Percentiles rank a stretch among this genome's conserved stretches.
phyloP scores from a whole-genome alignment of 2,329 filamentous ascomycete genomes.

The Xylaria sp. region DNA sequence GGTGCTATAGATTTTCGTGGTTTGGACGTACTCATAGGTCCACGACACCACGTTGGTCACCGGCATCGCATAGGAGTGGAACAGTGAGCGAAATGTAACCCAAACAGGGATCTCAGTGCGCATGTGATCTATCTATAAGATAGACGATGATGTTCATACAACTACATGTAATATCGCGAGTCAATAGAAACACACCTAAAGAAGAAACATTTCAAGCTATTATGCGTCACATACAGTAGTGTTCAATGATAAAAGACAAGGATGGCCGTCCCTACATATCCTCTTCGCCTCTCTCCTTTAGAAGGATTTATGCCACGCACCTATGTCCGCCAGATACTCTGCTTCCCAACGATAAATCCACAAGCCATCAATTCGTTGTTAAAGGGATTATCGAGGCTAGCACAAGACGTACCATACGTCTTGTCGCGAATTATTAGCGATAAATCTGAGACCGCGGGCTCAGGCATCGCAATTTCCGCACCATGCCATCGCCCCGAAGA shows the following conservation, averaged over 20 bases:
- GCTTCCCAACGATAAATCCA: conserved; percentile 34
- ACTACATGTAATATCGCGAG: too few relatives aligned
- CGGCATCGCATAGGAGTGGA: too few relatives aligned
- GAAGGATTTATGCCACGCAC: conserved; percentile 39
- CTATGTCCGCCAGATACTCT: conserved; percentile 39
- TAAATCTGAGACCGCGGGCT: conserved; percentile 7
- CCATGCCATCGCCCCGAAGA: conserved; percentile 30
- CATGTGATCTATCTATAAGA: too few relatives aligned
- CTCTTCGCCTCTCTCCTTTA: conserved; percentile 33
- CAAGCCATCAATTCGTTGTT: conserved; percentile 20
- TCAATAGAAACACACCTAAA: too few relatives aligned
- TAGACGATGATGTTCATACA: too few relatives aligned
- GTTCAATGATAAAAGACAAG: background rate
- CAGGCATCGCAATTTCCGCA: conserved; percentile 23
- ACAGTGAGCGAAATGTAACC: too few relatives aligned
- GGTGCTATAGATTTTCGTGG: too few relatives aligned
- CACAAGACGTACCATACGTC: conserved; percentile 37
- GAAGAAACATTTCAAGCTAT: too few relatives aligned
- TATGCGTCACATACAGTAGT: too few relatives aligned
- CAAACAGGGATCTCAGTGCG: too few relatives aligned
- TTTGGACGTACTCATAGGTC: too few relatives aligned
- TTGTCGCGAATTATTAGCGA: conserved; percentile 30
- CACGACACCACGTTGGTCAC: too few relatives aligned
- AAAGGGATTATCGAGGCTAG: conserved; percentile 26
- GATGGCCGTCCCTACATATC: background rate